Conservation (phyloP, 2,329 filamentous ascomycete species). For the Pyrenophora tritici-repentis region DNA sequence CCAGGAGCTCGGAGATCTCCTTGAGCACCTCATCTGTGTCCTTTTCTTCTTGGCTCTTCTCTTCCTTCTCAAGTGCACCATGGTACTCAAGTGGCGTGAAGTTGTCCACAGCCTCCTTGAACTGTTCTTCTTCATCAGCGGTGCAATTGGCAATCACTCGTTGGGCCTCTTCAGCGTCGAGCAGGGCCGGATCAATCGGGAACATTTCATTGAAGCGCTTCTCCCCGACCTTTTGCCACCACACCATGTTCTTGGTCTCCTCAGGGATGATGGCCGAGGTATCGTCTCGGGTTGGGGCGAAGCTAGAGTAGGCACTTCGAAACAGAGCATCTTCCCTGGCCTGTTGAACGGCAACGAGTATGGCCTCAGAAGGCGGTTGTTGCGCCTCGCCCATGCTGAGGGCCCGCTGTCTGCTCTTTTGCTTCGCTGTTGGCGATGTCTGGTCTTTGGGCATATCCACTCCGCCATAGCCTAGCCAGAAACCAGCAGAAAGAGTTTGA, state of each 20-base stretch:
- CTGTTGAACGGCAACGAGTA: slow-evolving; percentile 53
- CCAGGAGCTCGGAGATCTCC: slow-evolving; percentile 75
- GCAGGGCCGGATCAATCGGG: slow-evolving; percentile 56
- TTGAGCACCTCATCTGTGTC: slow-evolving; percentile 71
- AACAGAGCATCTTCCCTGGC: slow-evolving; percentile 76
- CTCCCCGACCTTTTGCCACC: slow-evolving; percentile 76
- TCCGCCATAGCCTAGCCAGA: slow-evolving; percentile 65
- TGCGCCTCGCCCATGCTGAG: slow-evolving; percentile 68
- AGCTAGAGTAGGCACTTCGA: slow-evolving; percentile 77
- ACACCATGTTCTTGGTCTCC: slow-evolving; percentile 68
- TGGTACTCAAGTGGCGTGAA: slow-evolving; percentile 40
- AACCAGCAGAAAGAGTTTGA: slow-evolving; percentile 67
- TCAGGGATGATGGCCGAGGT: slow-evolving; percentile 71
- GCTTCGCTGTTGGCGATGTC: slow-evolving; percentile 67
- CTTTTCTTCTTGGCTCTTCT: slow-evolving; percentile 58
- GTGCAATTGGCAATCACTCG: slow-evolving; percentile 44
- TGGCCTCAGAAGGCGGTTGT: slow-evolving; percentile 53
- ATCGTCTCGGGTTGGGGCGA: slow-evolving; percentile 77
- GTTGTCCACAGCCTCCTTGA: slow-evolving; percentile 47
- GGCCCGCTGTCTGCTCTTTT: slow-evolving; percentile 72
- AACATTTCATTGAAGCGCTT: slow-evolving; percentile 69
- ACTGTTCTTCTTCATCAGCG: slow-evolving; percentile 41
- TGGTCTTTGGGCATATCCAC: slow-evolving; percentile 50
- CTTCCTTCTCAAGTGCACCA: slow-evolving; percentile 25
- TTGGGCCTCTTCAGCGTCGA: slow-evolving; percentile 45